A percentile compares a stretch with the other conserved stretches of the same genome.
Evolutionary conservation across 2,329 filamentous ascomycete species (phyloP).

Genomic region (Cercospora sojina): DNA sequence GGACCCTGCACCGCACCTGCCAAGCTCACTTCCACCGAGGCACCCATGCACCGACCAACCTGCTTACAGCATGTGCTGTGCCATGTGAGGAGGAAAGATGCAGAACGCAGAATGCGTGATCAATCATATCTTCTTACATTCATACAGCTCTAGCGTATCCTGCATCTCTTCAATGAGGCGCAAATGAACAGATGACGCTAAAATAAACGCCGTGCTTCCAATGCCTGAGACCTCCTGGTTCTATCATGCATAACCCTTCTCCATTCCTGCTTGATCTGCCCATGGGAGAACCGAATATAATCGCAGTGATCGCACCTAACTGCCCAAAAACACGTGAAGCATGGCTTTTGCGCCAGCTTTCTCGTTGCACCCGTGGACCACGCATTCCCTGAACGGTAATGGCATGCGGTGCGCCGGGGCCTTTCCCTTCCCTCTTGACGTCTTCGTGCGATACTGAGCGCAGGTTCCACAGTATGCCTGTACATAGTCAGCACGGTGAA

Average conservation of each 20-base stretch:
- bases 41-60: neutral
- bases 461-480: slow-evolving; percentile 57
- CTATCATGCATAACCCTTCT: neutral
- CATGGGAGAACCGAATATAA: no score
- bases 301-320: no score
- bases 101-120: neutral
- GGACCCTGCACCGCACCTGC: neutral
- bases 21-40: slow-evolving; percentile 3
- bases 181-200: neutral
- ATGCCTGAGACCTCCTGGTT: neutral
- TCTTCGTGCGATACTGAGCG: slow-evolving; percentile 41
- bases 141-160: neutral
- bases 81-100: neutral
- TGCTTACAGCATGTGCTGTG: neutral
- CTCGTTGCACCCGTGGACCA: slow-evolving; percentile 44
- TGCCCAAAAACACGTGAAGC: slow-evolving; percentile 35
- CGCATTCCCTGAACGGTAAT: slow-evolving; percentile 47
- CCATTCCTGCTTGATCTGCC: neutral
- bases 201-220: neutral
- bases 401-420: slow-evolving; percentile 25
- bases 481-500: slow-evolving; percentile 12
- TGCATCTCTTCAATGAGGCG: neutral
- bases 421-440: slow-evolving; percentile 26
- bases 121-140: neutral
- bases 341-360: slow-evolving; percentile 19